Base-by-base conservation (phyloP, 768 basidiomycete genomes). In the Auricularia heimuer region DNA sequence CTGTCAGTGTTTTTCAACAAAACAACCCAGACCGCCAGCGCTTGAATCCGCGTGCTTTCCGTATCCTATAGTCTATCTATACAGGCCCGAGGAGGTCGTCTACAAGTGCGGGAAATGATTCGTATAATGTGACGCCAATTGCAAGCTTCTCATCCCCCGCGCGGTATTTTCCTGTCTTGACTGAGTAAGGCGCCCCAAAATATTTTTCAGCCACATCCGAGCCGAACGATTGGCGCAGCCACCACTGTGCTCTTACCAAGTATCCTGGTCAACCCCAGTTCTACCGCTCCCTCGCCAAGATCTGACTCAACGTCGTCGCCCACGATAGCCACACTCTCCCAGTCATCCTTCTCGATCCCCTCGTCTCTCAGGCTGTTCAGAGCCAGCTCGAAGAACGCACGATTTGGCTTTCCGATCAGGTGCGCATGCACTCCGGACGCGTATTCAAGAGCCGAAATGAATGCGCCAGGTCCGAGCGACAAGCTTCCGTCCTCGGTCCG, bases 81-180 rank as follows among this genome's bases (percentile, higher is more conserved):
- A 66, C 35, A 70, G 3, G 65, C 63, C 16, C 11, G 51, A 78
- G 68, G 24, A 87, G 69, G 35, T 70, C 75, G n/a, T 86, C 80
- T 1, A 86, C 79, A 64, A 86, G 83, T 3, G 74, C 73, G 3
- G 83, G 76, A 68, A 88, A 87, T 3, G 77, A 80, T 35, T 81
- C 81, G 63, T 70, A 80, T 3, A 85, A 73, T 67, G 87, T 82
- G 4, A 70, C 67, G 2, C 73, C 67, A 0, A 77, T 79, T 16
- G 67, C 63, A 64, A 73, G 75, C 4, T 54, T 63, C 71, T 89
- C 88, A 68, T 86, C 84, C 2, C 85, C 86, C 3, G 74, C 21
- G 2, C 88, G 78, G 70, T 88, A 89, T 69, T 89, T 90, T 11
- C 89, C 88, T 4, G 88, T 87, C 70, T 78, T 79, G 29, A 88